Evolutionary conservation across 371 early-diverging fungal genomes (phyloP).

Genomic region (Lichtheimia hyalospora): DNA sequence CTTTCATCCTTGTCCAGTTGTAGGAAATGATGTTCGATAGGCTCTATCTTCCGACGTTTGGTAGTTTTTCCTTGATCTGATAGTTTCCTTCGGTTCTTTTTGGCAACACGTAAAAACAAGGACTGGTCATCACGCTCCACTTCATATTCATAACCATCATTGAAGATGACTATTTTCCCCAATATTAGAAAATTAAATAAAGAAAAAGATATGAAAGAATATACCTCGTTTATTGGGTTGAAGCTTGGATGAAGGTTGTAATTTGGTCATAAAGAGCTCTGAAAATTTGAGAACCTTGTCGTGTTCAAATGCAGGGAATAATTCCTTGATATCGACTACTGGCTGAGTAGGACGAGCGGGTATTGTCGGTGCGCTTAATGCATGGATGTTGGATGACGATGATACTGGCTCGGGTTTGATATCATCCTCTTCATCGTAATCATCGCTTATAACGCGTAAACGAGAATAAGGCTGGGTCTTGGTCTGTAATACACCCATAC

Average conservation of each 20-base stretch:
- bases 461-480: slow-evolving; percentile 21
- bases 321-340: slow-evolving; percentile 44
- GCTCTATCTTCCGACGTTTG: slow-evolving; percentile 32
- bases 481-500: slow-evolving; percentile 34
- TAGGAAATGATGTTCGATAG: background rate
- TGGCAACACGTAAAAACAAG: slow-evolving; percentile 29
- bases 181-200: background rate
- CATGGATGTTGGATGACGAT: background rate
- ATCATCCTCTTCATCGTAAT: slow-evolving; percentile 65
- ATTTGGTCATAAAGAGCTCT: slow-evolving; percentile 58
- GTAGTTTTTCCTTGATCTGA: slow-evolving; percentile 1
- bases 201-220: no score
- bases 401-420: background rate
- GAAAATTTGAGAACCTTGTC: slow-evolving; percentile 65
- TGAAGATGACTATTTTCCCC: slow-evolving; percentile 24
- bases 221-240: slow-evolving; percentile 31
- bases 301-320: slow-evolving; percentile 70
- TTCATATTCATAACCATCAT: slow-evolving; percentile 45
- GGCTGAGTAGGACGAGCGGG: slow-evolving; percentile 4
- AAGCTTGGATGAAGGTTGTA: slow-evolving; percentile 34
- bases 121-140: slow-evolving; percentile 40
- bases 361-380: background rate
- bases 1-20: background rate
- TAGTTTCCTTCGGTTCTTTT: slow-evolving; percentile 24
- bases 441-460: slow-evolving; percentile 43